A percentile compares a stretch with the other conserved stretches of the same genome.
phyloP scores from a whole-genome alignment of 139 green algal species.

The Chlamydomonas sp. region DNA sequence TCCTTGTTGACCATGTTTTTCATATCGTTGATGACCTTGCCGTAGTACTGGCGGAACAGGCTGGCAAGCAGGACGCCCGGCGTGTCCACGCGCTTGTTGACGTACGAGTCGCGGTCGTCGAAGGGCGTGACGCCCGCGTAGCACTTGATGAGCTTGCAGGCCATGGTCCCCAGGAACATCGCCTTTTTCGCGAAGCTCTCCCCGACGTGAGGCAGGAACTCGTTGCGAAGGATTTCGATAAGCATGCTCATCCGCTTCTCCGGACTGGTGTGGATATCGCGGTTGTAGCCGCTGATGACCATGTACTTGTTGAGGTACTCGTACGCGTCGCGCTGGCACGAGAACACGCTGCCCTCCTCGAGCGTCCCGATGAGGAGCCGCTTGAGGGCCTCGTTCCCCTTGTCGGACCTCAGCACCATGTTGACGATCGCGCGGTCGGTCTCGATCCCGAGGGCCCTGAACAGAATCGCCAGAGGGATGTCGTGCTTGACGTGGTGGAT shows the following conservation, averaged over 20 bases:
- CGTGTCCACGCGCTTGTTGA: conserved; percentile 54
- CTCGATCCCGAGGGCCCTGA: conserved; percentile 80
- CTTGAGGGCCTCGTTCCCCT: too few species aligned
- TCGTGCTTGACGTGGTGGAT: conserved; percentile 61
- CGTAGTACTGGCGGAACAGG: conserved; percentile 14
- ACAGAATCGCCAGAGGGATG: conserved; percentile 53
- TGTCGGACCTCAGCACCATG: too few species aligned
- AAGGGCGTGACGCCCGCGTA: background rate
- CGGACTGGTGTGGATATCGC: too few species aligned
- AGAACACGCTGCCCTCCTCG: too few species aligned
- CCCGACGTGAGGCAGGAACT: conserved; percentile 26
- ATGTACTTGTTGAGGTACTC: too few species aligned
- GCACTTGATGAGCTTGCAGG: background rate
- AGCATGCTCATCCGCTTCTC: too few species aligned
- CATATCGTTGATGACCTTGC: conserved; percentile 52
- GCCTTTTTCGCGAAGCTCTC: background rate
- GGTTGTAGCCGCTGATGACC: too few species aligned
- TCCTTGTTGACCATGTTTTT: conserved; percentile 24
- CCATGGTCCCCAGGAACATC: conserved; percentile 8
- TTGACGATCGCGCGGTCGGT: conserved; percentile 58
- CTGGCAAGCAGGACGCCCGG: conserved; percentile 2
- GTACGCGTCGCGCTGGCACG: too few species aligned
- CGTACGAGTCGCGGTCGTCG: conserved; percentile 48
- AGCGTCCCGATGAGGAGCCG: too few species aligned
- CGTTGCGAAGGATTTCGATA: conserved; percentile 23